Evolutionary conservation across 805 yeast genomes (phyloP), one percentile per base, ranked within the genome.

Genomic region (Hermanozyma aechmeae): DNA sequence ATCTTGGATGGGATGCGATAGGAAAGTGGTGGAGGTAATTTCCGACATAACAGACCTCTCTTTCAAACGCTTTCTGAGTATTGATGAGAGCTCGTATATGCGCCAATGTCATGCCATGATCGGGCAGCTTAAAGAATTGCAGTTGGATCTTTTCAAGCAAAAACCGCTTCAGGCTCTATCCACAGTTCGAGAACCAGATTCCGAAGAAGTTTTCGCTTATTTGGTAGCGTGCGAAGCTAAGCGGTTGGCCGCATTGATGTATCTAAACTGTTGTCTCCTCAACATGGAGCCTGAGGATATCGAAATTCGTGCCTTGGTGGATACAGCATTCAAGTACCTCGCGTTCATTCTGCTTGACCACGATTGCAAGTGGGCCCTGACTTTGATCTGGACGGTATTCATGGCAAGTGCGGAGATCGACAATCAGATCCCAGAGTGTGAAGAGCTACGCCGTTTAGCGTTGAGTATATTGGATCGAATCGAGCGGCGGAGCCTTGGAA

Each of bases 1-100:
- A 5, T 24, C 53, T 16, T 55, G 61, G 61, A 51, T 50, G 48
- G 61, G 59, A 11, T 52, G 59, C 30, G 53, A 51, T 24, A 34
- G 39, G 23, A 27, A 35, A 6, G 34, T 55, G 25, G 28, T 53
- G 2, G 39, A 41, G 20, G 38, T 48, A 6, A 43, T 55, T 10
- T 40, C 55, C 6, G 56, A 53, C 23, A 51, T 53, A 19, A 55
- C 61, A 6, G 59, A 55, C 28, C 35, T 55, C 20, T 53, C 59
- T 5, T 42, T 50, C 24, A 57, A 53, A 29, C 37, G 55, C 29
- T 29, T 25, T 7, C n/a, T n/a, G n/a, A n/a, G n/a, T n/a, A n/a
- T n/a, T n/a, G n/a, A n/a, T n/a, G n/a, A n/a, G n/a, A n/a, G n/a
- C n/a, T n/a, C n/a, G n/a, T n/a, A n/a, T n/a, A n/a, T n/a, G n/a